Percentiles rank a stretch among this genome's conserved stretches.
Conservation (phyloP, 345 rosid genomes). For the Rhodamnia rubescens region DNA sequence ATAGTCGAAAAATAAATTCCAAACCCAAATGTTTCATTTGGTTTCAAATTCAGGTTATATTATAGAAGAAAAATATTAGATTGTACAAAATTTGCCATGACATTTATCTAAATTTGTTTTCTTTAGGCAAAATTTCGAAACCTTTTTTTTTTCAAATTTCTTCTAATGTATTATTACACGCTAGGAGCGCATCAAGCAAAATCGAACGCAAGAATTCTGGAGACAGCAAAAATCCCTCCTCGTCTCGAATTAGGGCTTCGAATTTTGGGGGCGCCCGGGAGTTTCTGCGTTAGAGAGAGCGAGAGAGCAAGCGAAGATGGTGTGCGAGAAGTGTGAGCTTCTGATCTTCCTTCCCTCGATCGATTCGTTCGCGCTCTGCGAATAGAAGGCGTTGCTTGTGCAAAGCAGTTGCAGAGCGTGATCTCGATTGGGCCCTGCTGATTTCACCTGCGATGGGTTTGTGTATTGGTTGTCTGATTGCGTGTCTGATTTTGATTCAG, state of each 20-base stretch:
- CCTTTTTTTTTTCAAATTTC: too few relatives aligned
- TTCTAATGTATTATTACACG: not conserved
- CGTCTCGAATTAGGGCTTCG: not conserved
- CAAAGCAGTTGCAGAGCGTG: not conserved
- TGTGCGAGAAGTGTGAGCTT: conserved; percentile 82
- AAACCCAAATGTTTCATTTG: too few relatives aligned
- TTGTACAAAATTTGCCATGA: too few relatives aligned
- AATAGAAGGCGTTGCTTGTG: not conserved
- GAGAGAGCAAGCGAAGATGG: conserved; percentile 30
- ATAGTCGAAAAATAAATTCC: too few relatives aligned
- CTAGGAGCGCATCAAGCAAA: not conserved
- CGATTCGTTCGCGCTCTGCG: not conserved
- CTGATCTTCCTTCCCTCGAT: not conserved
- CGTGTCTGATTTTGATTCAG: conserved; percentile 16
- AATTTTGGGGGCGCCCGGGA: not conserved
- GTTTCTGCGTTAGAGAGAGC: not conserved
- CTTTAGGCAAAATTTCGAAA: too few relatives aligned
- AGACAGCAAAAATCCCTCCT: not conserved
- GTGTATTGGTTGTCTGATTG: not conserved
- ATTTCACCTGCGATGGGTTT: not conserved
- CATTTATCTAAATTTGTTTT: too few relatives aligned
- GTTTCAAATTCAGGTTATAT: too few relatives aligned
- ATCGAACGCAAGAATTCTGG: not conserved
- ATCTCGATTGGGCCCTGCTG: not conserved
- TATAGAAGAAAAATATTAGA: too few relatives aligned